Evolutionary conservation across 495 filamentous ascomycete genomes (phyloP), one percentile per base, ranked within the genome.

Genomic region (Hyphodiscus hymeniophilus): DNA sequence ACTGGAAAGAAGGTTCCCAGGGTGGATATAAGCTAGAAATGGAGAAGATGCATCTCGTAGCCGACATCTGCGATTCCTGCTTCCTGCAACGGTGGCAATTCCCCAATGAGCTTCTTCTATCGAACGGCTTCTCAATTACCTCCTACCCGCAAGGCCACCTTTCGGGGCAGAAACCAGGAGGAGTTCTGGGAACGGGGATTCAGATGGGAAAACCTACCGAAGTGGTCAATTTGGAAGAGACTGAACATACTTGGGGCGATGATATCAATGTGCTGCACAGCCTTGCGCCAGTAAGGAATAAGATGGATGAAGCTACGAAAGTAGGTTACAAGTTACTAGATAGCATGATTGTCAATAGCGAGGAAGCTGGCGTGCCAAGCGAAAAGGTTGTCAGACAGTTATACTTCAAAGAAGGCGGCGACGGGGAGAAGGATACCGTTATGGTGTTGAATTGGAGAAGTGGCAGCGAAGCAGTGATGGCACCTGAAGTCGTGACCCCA

Each of bases 71-170:
- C 52, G 77, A 75, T 21, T 56, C 58, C 12, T 81, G 76, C 45
- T 69, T 80, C 34, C 58, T 81, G 41, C 74, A 76, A 47, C 70
- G 76, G 26, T 83, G 71, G 66, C 61, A 67, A n/a, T 81, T 81
- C 45, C 59, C 58, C 8, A 75, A 78, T 43, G 67, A 69, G 12
- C 72, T 71, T 60, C 60, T 80, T 4, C 53, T 83, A 24, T 71
- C 74, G 5, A 80, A 79, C 52, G 79, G 78, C 0, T 76, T 69
- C 56, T 77, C 76, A 2, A 64, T 81, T 33, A 62, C 70, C 16
- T 63, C 71, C 24, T 77, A 80, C 54, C 67, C 69, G 5, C 31
- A 45, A 39, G 57, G 57, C 6, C 44, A 55, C 38, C 12, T 55
- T 10, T 38, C 45, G 0, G 56, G 56, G 2, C 49, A 51, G 16